Base-by-base conservation (phyloP, 2,329 filamentous ascomycete species). In the Trichoderma atrobrunneum region DNA sequence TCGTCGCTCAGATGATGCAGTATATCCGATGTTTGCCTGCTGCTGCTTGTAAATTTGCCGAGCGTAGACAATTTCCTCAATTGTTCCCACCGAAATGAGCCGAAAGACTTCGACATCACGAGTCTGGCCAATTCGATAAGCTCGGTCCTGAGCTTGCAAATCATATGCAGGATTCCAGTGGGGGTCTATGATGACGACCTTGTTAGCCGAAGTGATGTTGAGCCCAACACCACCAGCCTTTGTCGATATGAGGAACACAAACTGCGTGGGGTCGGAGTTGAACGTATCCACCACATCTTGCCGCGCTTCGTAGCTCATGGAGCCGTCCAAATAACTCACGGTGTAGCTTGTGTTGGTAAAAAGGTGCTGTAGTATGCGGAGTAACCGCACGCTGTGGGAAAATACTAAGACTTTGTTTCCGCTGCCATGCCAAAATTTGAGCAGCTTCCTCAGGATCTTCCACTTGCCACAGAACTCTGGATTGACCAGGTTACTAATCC, bases 1-100 rank as follows among this genome's bases (percentile, higher is more conserved):
- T 2, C 96, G 90, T 4, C 96, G 90, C 81, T 99, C 96, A 6
- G 91, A 92, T 0, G 93, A 97, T 0, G 96, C 96, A 39, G 91
- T 97, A 81, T 99, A 98, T 1, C 93, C 96, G 72, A 99, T 98
- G 78, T 98, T 98, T 30, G 96, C 95, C 82, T 98, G 96, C 78
- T 99, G 96, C 79, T 99, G 96, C 81, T 99, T 99, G 86, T 99
- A 99, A 51, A 99, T 96, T 78, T 99, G 96, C 7, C 96, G 89
- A 0, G 95, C 96, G 77, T 99, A 99, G 8, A 98, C 94, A 69
- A 98, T 96, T 81, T 99, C 96, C 79, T 99, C 96, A 18, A 99
- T 94, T 0, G 96, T 98, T 0, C 96, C 96, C 1, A 93, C 90
- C 2, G 93, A 95, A 21, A 99, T 90, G 1, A 99, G 88, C 5